Conservation (phyloP, 2,329 filamentous ascomycete genomes). For the Amphichorda felina region DNA sequence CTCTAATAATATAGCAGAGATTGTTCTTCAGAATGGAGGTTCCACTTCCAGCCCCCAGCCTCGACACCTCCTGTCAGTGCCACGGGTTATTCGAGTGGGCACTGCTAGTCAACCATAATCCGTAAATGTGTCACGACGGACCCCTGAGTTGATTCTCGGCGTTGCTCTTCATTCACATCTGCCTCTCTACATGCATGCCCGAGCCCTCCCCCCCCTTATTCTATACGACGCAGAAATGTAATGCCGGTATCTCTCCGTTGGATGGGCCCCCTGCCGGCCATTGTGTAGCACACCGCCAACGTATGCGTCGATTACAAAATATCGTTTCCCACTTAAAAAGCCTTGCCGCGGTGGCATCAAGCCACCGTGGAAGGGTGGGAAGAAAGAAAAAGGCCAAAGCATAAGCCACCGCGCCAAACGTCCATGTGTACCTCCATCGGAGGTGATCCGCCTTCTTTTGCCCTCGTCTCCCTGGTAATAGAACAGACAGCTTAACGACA, state of each 20-base stretch:
- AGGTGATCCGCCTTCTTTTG: background rate
- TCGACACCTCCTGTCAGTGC: no score
- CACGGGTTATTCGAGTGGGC: no score
- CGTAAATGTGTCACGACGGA: no score
- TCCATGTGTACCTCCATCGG: background rate
- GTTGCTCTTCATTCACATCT: constrained; percentile 1
- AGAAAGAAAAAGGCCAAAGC: background rate
- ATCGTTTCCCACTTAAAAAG: no score
- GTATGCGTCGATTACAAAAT: no score
- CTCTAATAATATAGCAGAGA: no score
- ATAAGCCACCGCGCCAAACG: background rate
- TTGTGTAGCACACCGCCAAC: background rate
- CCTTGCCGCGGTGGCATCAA: background rate
- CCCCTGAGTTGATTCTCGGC: background rate
- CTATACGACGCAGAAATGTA: background rate
- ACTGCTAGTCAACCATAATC: no score
- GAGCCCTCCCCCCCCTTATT: background rate
- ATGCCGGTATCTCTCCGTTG: background rate
- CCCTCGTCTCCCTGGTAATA: background rate
- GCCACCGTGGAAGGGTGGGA: background rate
- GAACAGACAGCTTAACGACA: background rate
- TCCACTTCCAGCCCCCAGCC: no score
- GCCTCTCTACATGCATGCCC: background rate
- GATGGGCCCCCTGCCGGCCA: background rate
- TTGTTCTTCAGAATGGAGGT: no score